A percentile compares a stretch with the other conserved stretches of the same genome.
These are phyloP conservation scores for Monosporascus cannonballus DNA, from an alignment of 2,329 filamentous ascomycete species.

Conservation along the genomic window DNA sequence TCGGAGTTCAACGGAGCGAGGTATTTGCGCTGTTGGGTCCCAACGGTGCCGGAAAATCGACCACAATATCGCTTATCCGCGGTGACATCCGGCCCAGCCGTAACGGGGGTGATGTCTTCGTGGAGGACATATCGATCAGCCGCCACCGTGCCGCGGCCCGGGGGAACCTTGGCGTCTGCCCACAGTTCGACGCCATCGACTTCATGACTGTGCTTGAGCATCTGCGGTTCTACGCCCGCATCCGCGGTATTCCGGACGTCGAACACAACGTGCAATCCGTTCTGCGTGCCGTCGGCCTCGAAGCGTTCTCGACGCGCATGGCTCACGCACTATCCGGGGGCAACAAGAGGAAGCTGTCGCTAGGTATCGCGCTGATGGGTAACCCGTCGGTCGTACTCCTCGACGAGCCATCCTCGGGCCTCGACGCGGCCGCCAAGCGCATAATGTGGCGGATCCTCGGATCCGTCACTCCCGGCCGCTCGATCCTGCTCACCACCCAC, in stretches of 20 bases:
- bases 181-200: slow-evolving; percentile 83
- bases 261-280: slow-evolving; percentile 73
- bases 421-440: slow-evolving; percentile 86
- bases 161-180: slow-evolving; percentile 80
- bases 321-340: slow-evolving; percentile 78
- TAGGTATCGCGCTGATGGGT: slow-evolving; percentile 88
- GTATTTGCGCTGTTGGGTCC: slow-evolving; percentile 86
- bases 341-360: slow-evolving; percentile 86
- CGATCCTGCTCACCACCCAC: slow-evolving; percentile 83
- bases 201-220: slow-evolving; percentile 86
- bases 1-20: slow-evolving; percentile 72
- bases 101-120: slow-evolving; percentile 70
- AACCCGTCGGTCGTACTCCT: slow-evolving; percentile 83
- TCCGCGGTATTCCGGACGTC: slow-evolving; percentile 71
- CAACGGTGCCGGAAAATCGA: slow-evolving; percentile 88
- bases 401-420: slow-evolving; percentile 82
- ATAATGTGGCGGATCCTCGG: slow-evolving; percentile 88
- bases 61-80: slow-evolving; percentile 80
- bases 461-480: slow-evolving; percentile 68
- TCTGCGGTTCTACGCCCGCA: slow-evolving; percentile 77
- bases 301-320: slow-evolving; percentile 65
- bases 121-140: slow-evolving; percentile 73
- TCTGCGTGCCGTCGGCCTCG: slow-evolving; percentile 73
- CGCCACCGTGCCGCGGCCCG: slow-evolving; percentile 66
- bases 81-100: slow-evolving; percentile 74